Evolutionary conservation across 2,329 filamentous ascomycete genomes (phyloP), one percentile per base, ranked within the genome.

Genomic region (Incumbomyces lentus): DNA sequence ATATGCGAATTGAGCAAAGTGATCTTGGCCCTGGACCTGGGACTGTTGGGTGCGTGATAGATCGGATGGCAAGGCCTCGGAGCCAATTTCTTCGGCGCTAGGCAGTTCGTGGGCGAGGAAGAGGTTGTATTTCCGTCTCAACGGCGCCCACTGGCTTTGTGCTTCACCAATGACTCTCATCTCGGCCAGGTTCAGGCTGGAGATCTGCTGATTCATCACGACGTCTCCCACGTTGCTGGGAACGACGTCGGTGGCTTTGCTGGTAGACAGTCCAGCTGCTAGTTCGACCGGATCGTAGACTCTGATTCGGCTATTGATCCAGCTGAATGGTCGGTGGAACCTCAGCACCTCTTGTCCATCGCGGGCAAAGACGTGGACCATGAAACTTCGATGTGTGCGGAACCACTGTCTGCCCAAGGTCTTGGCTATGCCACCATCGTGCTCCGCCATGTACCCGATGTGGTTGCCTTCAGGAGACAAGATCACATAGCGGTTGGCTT

Each of bases 401-500:
- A 78, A 74, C 68, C 74, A 73, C 58, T 82, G 79, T 46, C 79
- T 67, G 13, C 70, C 69, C 59, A 82, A 65, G 26, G 71, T 69
- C 46, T 66, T 73, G 1, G 70, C 75, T 46, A 82, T 62, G 1
- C 78, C 76, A 49, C 74, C 74, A 39, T 81, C 79, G 55, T 74
- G 71, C 60, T 82, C 79, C 29, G 76, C 78, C 58, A 82, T 73
- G 54, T 78, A 82, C 11, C 79, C 79, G 36, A 82, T 69, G 52
- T 79, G 78, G 48, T 76, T 74, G 5, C 79, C 79, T 44, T 74
- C 68, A 1, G 76, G 76, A 62, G 81, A 75, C 69, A 81, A 74
- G 40, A 82, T 79, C 12, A 79, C 71, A 58, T 82, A 82, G 59
- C 72, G 71, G 56, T 82, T 82, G 11, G 79, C 78, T 59, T 82